These are phyloP conservation scores for Lomentospora prolificans DNA, from an alignment of 2,329 filamentous ascomycete genomes.

Conservation along the genomic window DNA sequence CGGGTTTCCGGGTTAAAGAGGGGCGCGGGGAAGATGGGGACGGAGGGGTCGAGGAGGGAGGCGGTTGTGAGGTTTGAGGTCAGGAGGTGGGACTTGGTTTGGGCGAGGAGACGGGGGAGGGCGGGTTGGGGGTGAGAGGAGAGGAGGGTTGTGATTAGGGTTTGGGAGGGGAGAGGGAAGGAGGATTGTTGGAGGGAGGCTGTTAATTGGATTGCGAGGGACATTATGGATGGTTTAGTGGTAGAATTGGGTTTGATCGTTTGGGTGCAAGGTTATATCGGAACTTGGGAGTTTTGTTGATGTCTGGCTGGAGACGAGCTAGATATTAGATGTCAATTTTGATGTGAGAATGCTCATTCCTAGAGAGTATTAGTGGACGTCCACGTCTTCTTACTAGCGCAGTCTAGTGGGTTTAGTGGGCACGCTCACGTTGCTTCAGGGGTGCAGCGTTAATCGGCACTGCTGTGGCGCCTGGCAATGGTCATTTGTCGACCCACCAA, in stretches of 20 bases:
- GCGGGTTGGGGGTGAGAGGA: conserved; percentile 45
- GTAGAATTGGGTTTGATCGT: background rate
- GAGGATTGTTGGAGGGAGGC: conserved; percentile 39
- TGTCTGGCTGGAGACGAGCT: too few species aligned
- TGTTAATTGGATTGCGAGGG: conserved; percentile 37
- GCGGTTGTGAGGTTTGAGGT: conserved; percentile 64
- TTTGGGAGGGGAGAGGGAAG: conserved; percentile 38
- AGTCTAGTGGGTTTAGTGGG: background rate
- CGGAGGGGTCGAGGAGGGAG: conserved; percentile 32
- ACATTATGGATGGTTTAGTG: conserved; percentile 17
- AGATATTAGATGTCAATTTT: too few species aligned
- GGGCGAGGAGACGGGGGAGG: conserved; percentile 66
- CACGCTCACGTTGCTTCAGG: background rate
- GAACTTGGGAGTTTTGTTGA: background rate
- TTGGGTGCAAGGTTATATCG: background rate
- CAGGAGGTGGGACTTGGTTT: conserved; percentile 71
- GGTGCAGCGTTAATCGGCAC: background rate
- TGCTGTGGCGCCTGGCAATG: too few species aligned
- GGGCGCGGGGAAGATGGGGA: conserved; percentile 40
- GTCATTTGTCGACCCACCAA: background rate
- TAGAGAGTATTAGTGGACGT: background rate
- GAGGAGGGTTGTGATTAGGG: conserved; percentile 58
- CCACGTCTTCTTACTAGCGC: too few species aligned
- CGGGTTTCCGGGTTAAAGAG: conserved; percentile 38
- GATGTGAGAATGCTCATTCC: too few species aligned